A percentile compares a stretch with the other conserved stretches of the same genome.
Evolutionary conservation across 768 basidiomycete genomes (phyloP).

Genomic region (Russula earlei): DNA sequence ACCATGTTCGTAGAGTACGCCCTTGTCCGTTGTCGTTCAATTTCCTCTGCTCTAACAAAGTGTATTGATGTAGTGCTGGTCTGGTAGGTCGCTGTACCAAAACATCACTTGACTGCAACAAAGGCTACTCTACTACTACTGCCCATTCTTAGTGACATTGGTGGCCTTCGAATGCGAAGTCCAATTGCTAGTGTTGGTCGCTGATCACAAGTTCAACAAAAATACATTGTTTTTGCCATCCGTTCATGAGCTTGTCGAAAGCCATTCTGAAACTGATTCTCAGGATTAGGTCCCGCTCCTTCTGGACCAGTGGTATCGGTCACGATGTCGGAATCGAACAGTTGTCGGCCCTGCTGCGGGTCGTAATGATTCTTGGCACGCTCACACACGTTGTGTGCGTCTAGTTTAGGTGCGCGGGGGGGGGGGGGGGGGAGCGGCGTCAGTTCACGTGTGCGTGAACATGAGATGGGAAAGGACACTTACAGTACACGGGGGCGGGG

Average conservation of each 20-base stretch:
- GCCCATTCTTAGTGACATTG: too few species aligned
- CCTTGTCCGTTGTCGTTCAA: too few species aligned
- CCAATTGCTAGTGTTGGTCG: too few species aligned
- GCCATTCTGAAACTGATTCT: constrained; percentile 24
- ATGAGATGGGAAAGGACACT: constrained; percentile 20
- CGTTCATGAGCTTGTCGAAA: constrained; percentile 49
- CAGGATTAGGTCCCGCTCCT: constrained; percentile 19
- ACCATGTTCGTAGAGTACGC: too few species aligned
- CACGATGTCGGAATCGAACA: constrained; percentile 35
- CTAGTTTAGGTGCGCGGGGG: constrained; percentile 31
- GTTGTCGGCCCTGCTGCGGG: constrained; percentile 41
- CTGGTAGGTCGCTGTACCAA: too few species aligned
- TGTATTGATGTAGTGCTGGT: too few species aligned
- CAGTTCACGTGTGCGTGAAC: not conserved
- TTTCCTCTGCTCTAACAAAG: too few species aligned
- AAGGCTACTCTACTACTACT: too few species aligned
- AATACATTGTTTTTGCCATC: constrained; percentile 32
- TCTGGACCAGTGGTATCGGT: constrained; percentile 27
- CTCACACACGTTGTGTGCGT: constrained; percentile 67
- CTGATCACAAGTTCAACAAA: constrained; percentile 26
- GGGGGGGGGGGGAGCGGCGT: not conserved
- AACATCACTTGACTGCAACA: too few species aligned
- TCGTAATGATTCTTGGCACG: constrained; percentile 74
- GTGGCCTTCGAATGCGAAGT: too few species aligned
- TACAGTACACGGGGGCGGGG: constrained; percentile 74